Percentiles rank a stretch among this genome's conserved stretches.
These are phyloP conservation scores for Saccharomycopsis oosterbeekiorum DNA, from an alignment of 805 yeast genomes.

Conservation along the genomic window DNA sequence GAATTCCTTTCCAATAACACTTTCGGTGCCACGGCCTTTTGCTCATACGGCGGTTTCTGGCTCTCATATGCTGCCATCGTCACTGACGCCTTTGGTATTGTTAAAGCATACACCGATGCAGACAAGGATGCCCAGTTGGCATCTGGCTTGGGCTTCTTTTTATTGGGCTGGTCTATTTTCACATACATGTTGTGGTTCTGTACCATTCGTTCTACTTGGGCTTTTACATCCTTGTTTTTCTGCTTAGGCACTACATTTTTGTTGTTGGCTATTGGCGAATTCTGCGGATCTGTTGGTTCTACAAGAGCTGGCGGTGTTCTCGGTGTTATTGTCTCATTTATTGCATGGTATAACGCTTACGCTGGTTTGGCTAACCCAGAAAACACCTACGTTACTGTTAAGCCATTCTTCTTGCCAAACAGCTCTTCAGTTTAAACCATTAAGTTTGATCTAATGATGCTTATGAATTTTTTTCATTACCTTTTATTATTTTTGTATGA, in stretches of 20 bases:
- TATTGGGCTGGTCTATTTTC: constrained; percentile 58
- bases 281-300: constrained; percentile 31
- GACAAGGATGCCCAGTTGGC: constrained; percentile 28
- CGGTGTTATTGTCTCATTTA: constrained; percentile 42
- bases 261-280: constrained; percentile 42
- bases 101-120: constrained; percentile 35
- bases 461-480: neutral
- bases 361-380: constrained; percentile 51
- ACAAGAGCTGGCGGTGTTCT: constrained; percentile 45
- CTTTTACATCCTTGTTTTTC: constrained; percentile 49
- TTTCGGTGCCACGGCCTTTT: constrained; percentile 56
- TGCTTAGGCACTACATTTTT: constrained; percentile 45
- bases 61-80: constrained; percentile 50
- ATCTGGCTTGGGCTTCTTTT: constrained; percentile 49
- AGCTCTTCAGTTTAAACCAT: constrained; percentile 3
- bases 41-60: constrained; percentile 67
- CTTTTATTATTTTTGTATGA: neutral
- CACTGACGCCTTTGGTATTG: constrained; percentile 51
- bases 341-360: constrained; percentile 53
- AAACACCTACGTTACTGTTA: constrained; percentile 41
- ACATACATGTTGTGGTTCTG: constrained; percentile 43
- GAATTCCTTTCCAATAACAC: constrained; percentile 55
- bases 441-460: neutral
- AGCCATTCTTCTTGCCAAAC: constrained; percentile 40
- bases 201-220: constrained; percentile 56